Percentiles rank a stretch among this genome's conserved stretches.
Evolutionary conservation across 169 alveolate species (phyloP).

Genomic region (Babesia gibsoni): DNA sequence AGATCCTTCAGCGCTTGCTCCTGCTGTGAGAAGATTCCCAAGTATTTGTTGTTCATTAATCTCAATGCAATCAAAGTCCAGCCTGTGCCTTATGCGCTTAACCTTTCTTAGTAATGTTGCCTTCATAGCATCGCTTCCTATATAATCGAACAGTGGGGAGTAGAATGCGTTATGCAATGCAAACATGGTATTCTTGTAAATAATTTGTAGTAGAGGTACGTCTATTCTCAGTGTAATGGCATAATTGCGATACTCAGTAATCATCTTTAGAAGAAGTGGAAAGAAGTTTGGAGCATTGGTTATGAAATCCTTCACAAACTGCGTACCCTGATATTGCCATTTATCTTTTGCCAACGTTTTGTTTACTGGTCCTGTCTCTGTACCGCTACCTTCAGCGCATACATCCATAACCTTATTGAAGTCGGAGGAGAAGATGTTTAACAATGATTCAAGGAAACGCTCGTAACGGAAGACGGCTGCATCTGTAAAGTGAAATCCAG

Average conservation of each 20-base stretch:
- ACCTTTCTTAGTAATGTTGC: slow-evolving; percentile 28
- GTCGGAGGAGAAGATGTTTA: slow-evolving; percentile 34
- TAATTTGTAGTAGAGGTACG: slow-evolving; percentile 53
- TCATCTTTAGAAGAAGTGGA: slow-evolving; percentile 50
- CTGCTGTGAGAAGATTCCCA: not conserved
- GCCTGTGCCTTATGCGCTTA: slow-evolving; percentile 19
- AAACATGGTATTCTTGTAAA: slow-evolving; percentile 43
- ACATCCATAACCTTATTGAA: slow-evolving; percentile 32
- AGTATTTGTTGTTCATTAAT: not conserved
- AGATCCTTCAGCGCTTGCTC: not conserved
- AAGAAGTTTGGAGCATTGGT: slow-evolving; percentile 57
- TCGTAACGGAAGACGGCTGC: slow-evolving; percentile 35
- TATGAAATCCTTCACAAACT: slow-evolving; percentile 31
- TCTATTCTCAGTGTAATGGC: slow-evolving; percentile 8
- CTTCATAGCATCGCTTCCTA: slow-evolving; percentile 1
- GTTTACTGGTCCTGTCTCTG: not conserved
- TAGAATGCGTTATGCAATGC: slow-evolving; percentile 35
- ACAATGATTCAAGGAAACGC: slow-evolving; percentile 39
- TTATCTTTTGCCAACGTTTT: not conserved
- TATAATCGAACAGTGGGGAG: slow-evolving; percentile 21
- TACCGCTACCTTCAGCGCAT: slow-evolving; percentile 9
- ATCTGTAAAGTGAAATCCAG: slow-evolving; percentile 32
- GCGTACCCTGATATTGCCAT: slow-evolving; percentile 1
- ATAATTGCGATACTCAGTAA: slow-evolving; percentile 56
- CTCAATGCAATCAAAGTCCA: slow-evolving; percentile 14